Percentiles rank a stretch among this genome's conserved stretches.
Conservation (phyloP, 2,329 filamentous ascomycete species). For the Scedosporium aurantiacum region DNA sequence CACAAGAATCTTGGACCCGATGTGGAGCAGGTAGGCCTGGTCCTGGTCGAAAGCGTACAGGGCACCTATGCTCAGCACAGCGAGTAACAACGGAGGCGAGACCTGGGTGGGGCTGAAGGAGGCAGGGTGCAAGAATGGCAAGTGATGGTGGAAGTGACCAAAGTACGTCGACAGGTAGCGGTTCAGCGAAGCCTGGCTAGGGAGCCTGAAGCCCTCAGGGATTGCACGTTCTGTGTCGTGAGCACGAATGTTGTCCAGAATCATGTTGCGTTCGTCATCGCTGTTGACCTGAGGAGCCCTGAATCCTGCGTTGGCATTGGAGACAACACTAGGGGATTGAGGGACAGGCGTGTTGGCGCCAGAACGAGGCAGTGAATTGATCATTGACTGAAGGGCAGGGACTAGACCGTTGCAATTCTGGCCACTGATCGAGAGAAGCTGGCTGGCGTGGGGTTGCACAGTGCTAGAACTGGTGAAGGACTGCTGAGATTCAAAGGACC, state of each 20-base stretch:
- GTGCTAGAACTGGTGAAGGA: slow-evolving; percentile 50
- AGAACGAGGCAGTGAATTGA: slow-evolving; percentile 58
- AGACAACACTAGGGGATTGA: slow-evolving; percentile 55
- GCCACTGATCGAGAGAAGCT: slow-evolving; percentile 59
- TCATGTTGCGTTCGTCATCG: slow-evolving; percentile 75
- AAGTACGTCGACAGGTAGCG: slow-evolving; percentile 94
- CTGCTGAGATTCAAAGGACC: slow-evolving; percentile 57
- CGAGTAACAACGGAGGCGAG: slow-evolving; percentile 73
- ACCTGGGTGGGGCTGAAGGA: slow-evolving; percentile 75
- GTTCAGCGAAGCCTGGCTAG: slow-evolving; percentile 70
- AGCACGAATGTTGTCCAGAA: slow-evolving; percentile 75
- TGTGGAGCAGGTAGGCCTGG: slow-evolving; percentile 92
- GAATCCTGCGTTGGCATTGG: slow-evolving; percentile 55
- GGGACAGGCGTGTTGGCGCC: slow-evolving; percentile 60
- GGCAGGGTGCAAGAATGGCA: slow-evolving; percentile 88
- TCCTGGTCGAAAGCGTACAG: slow-evolving; percentile 96
- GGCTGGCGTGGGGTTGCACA: slow-evolving; percentile 44
- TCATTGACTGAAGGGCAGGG: slow-evolving; percentile 59
- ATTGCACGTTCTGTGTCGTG: slow-evolving; percentile 74
- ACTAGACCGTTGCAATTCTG: slow-evolving; percentile 49
- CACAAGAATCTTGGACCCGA: slow-evolving; percentile 92
- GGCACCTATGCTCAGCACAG: slow-evolving; percentile 88
- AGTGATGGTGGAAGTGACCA: slow-evolving; percentile 89
- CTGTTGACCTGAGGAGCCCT: slow-evolving; percentile 68
- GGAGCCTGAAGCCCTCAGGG: slow-evolving; percentile 81